Evolutionary conservation across 2,329 filamentous ascomycete genomes (phyloP).

Genomic region (Trichoderma breve): DNA sequence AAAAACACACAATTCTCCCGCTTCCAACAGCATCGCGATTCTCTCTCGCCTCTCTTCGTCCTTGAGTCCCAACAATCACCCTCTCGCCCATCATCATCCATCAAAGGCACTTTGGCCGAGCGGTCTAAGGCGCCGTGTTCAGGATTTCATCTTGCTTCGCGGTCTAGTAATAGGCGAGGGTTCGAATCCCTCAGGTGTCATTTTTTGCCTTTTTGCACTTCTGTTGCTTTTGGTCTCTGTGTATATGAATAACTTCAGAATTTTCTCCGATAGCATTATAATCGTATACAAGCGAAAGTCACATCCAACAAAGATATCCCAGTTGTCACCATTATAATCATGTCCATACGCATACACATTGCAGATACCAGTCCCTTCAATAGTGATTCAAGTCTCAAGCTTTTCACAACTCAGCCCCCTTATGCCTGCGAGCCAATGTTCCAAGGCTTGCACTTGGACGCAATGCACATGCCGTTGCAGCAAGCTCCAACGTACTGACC

Average conservation of each 20-base stretch:
- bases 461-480: slow-evolving; percentile 45
- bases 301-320: neutral
- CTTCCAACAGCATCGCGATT: neutral
- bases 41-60: neutral
- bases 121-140: slow-evolving; percentile 19
- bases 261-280: neutral
- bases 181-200: slow-evolving; percentile 20
- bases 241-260: neutral
- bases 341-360: neutral
- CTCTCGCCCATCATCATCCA: neutral
- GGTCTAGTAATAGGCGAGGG: slow-evolving; percentile 20
- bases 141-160: slow-evolving; percentile 11
- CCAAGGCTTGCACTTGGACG: slow-evolving; percentile 41
- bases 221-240: neutral
- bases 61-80: neutral
- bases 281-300: neutral
- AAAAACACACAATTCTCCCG: neutral
- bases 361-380: neutral
- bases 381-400: neutral
- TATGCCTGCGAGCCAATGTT: slow-evolving; percentile 21
- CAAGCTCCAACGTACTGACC: slow-evolving; percentile 40
- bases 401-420: neutral
- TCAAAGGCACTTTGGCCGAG: slow-evolving; percentile 25
- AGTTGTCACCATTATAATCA: neutral
- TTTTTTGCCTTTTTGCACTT: neutral